Conservation (phyloP, 2,329 filamentous ascomycete species). For the Kalmusia sp. region DNA sequence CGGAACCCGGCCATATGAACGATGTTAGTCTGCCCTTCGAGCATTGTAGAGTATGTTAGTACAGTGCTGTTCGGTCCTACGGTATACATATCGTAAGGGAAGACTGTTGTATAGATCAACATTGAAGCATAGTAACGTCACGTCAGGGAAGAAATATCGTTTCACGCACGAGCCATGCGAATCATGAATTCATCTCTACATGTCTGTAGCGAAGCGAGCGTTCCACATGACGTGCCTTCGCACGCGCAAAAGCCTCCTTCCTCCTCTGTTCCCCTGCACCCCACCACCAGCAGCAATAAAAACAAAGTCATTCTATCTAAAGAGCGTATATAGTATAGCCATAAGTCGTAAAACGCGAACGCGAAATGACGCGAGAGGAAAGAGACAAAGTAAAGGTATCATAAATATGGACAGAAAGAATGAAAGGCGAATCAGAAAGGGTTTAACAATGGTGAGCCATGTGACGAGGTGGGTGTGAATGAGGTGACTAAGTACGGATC, state of each 20-base stretch:
- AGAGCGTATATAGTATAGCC: slow-evolving; percentile 11
- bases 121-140: no score
- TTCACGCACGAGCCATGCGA: slow-evolving; percentile 33
- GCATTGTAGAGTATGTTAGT: no score
- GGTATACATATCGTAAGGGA: no score
- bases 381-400: slow-evolving; percentile 12
- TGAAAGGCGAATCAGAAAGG: slow-evolving; percentile 9
- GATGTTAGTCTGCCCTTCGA: no score
- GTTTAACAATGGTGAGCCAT: not conserved
- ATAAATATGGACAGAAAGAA: slow-evolving; percentile 23
- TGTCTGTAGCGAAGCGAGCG: slow-evolving; percentile 26
- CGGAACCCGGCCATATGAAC: no score
- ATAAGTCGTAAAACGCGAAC: not conserved
- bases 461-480: slow-evolving; percentile 12
- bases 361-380: no score
- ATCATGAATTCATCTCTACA: slow-evolving; percentile 24
- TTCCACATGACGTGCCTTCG: slow-evolving; percentile 4
- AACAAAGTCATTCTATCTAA: slow-evolving; percentile 18
- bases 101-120: no score
- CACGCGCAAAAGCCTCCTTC: not conserved
- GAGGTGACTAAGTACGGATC: slow-evolving; percentile 46
- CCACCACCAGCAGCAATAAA: slow-evolving; percentile 14
- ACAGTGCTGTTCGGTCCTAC: no score
- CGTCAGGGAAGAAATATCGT: not conserved
- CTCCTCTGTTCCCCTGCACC: not conserved